Conservation (phyloP, 352 stramenopile genomes). For the Phytophthora hibernalis region DNA sequence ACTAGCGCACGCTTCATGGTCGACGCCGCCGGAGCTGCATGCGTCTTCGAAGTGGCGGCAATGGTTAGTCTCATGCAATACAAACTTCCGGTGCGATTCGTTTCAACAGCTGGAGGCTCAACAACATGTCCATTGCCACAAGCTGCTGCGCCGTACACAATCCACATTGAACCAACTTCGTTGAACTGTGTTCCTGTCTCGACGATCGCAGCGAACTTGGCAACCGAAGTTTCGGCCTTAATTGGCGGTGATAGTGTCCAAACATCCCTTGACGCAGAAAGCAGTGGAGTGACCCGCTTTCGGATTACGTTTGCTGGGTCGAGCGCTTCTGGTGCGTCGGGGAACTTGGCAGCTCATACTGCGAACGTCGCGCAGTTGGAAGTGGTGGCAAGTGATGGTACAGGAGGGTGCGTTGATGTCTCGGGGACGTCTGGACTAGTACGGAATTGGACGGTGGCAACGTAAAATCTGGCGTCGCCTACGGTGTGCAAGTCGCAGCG, state of each 20-base stretch:
- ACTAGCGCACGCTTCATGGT: slow-evolving; percentile 79
- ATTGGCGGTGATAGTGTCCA: slow-evolving; percentile 71
- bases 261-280: slow-evolving; percentile 55
- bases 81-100: slow-evolving; percentile 49
- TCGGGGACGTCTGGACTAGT: slow-evolving; percentile 65
- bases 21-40: slow-evolving; percentile 50
- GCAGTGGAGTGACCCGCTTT: slow-evolving; percentile 48
- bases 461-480: slow-evolving; percentile 80
- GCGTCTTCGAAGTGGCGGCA: slow-evolving; percentile 63
- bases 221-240: slow-evolving; percentile 43
- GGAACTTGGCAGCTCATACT: slow-evolving; percentile 24
- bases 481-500: slow-evolving; percentile 92
- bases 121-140: slow-evolving; percentile 50
- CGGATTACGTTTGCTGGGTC: slow-evolving; percentile 91
- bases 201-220: slow-evolving; percentile 34
- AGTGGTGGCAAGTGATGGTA: slow-evolving; percentile 60
- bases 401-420: slow-evolving; percentile 57
- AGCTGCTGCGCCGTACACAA: slow-evolving; percentile 44
- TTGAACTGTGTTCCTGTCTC: slow-evolving; percentile 55
- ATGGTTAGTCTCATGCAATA: slow-evolving; percentile 39
- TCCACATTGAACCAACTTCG: slow-evolving; percentile 57
- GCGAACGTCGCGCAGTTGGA: slow-evolving; percentile 50
- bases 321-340: slow-evolving; percentile 53
- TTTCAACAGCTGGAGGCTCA: slow-evolving; percentile 12
- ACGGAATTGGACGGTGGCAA: slow-evolving; percentile 84